phyloP scores from a whole-genome alignment of 345 rosid genomes.

The Salix dunnii region DNA sequence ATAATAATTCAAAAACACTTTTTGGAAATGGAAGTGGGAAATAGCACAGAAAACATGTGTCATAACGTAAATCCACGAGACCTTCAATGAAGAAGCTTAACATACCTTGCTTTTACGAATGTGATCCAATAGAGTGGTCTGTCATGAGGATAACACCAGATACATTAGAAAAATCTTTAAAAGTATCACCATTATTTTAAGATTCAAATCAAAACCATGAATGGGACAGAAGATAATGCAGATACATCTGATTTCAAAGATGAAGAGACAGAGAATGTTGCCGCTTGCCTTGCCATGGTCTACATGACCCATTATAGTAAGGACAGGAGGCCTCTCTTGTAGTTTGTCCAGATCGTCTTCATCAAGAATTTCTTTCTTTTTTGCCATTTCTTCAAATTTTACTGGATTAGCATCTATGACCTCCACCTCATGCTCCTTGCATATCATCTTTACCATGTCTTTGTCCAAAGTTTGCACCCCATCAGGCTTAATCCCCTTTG shows the following conservation, averaged over 20 bases:
- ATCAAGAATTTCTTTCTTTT: constrained; percentile 74
- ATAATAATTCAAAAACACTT: not conserved
- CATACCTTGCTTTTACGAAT: constrained; percentile 93
- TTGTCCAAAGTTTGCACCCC: constrained; percentile 91
- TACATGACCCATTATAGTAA: constrained; percentile 99
- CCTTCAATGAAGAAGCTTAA: constrained; percentile 16
- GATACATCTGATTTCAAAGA: not conserved
- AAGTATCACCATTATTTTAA: not conserved
- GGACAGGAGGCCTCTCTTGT: constrained; percentile 90
- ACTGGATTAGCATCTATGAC: constrained; percentile 73
- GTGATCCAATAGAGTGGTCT: constrained; percentile 94
- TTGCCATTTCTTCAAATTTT: constrained; percentile 86
- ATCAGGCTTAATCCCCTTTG: constrained; percentile 92
- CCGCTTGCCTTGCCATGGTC: constrained; percentile 90
- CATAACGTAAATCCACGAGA: not conserved
- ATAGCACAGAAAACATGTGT: not conserved
- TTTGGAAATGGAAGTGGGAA: not conserved
- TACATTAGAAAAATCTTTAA: constrained; percentile 29
- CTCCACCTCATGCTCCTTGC: constrained; percentile 81
- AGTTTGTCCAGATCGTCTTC: constrained; percentile 87
- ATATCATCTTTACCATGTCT: constrained; percentile 94
- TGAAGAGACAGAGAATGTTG: not conserved
- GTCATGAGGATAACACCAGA: constrained; percentile 35
- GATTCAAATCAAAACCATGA: not conserved
- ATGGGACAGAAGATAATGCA: not conserved